These are phyloP conservation scores for Tylopilus cervinicoccineus DNA, from an alignment of 768 basidiomycete genomes.

Conservation along the genomic window DNA sequence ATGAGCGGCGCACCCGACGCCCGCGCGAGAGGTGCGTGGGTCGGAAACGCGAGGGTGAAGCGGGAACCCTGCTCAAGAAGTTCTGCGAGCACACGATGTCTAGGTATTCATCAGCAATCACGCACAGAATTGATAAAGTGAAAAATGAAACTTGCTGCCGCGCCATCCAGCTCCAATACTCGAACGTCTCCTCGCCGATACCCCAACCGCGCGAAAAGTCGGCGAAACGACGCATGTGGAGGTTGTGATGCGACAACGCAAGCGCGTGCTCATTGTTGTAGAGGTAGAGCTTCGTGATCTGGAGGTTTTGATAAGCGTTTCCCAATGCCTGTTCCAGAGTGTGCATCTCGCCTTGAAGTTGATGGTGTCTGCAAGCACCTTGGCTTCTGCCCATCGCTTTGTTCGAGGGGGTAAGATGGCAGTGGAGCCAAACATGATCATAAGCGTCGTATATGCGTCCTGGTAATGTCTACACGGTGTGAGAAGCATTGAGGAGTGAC, in stretches of 20 bases:
- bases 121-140: not conserved
- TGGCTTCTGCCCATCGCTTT: conserved; percentile 98
- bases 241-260: conserved; percentile 77
- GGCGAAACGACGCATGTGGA: conserved; percentile 80
- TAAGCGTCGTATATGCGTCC: conserved; percentile 81
- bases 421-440: conserved; percentile 87
- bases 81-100: conserved; percentile 88
- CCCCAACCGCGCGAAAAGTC: conserved; percentile 91
- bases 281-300: conserved; percentile 89
- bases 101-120: conserved; percentile 25
- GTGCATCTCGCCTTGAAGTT: conserved; percentile 67
- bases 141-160: conserved; percentile 62
- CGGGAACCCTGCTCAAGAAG: conserved; percentile 78
- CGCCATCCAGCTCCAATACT: conserved; percentile 97
- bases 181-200: conserved; percentile 94
- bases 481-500: conserved; percentile 1
- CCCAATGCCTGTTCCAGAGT: not conserved
- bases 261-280: conserved; percentile 86
- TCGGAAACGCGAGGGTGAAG: conserved; percentile 58
- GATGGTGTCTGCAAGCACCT: conserved; percentile 92
- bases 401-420: conserved; percentile 86
- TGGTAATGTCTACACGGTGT: conserved; percentile 76
- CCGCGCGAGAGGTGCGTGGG: conserved; percentile 43
- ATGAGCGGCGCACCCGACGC: conserved; percentile 20
- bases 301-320: not conserved